phyloP scores from a whole-genome alignment of 345 rosid genomes.

The Ceriops zippeliana region DNA sequence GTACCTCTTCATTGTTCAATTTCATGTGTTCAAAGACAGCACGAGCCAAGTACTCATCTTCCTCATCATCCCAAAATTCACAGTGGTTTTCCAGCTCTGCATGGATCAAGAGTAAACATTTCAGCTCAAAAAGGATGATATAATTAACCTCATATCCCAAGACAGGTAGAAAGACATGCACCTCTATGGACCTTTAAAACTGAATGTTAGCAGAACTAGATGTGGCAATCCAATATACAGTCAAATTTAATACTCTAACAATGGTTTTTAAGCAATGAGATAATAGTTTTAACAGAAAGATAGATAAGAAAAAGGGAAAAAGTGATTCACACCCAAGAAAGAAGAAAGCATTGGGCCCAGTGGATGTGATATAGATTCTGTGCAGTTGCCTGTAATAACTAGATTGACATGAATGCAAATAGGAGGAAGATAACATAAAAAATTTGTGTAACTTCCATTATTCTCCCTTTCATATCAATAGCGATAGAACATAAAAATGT shows the following conservation, averaged over 20 bases:
- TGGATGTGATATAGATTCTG: too few species aligned
- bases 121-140: slow-evolving; percentile 21
- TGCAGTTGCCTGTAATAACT: too few species aligned
- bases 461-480: not conserved
- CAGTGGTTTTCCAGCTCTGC: slow-evolving; percentile 36
- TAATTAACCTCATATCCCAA: slow-evolving; percentile 10
- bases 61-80: slow-evolving; percentile 74
- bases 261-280: not conserved
- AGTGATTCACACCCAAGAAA: too few species aligned
- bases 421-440: too few species aligned
- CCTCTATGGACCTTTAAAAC: not conserved
- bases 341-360: too few species aligned
- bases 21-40: slow-evolving; percentile 73
- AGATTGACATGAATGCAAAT: too few species aligned
- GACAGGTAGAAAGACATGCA: not conserved
- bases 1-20: slow-evolving; percentile 59
- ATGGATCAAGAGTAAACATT: slow-evolving; percentile 25
- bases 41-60: slow-evolving; percentile 81
- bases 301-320: too few species aligned
- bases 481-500: not conserved
- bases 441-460: too few species aligned
- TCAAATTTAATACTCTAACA: not conserved
- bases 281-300: too few species aligned
- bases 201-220: not conserved
- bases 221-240: not conserved